A percentile compares a stretch with the other conserved stretches of the same genome.
Conservation (phyloP, 2,329 filamentous ascomycete genomes). For the Trichocomaceae sp. region DNA sequence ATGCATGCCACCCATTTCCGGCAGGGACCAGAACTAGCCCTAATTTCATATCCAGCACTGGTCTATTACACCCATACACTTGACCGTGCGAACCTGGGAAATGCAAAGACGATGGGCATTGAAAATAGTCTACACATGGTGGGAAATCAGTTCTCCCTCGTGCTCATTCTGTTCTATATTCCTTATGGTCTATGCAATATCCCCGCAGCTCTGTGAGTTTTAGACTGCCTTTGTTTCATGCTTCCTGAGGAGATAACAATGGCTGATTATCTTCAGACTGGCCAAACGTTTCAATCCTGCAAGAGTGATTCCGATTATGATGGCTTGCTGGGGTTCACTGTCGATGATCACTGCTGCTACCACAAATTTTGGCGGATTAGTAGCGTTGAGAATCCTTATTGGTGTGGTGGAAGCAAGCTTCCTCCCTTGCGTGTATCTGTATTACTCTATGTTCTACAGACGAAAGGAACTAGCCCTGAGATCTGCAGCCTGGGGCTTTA, state of each 20-base stretch:
- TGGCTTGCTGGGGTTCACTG: slow-evolving; percentile 21
- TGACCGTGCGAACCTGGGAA: slow-evolving; percentile 11
- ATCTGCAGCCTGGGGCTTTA: slow-evolving; percentile 42
- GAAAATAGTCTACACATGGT: slow-evolving; percentile 30
- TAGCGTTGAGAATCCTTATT: slow-evolving; percentile 9
- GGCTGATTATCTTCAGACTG: slow-evolving; percentile 37
- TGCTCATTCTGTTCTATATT: slow-evolving; percentile 46
- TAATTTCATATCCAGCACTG: not conserved
- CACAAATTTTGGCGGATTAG: slow-evolving; percentile 13
- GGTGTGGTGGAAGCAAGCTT: slow-evolving; percentile 18
- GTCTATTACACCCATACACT: slow-evolving; percentile 10
- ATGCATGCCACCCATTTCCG: too few species aligned
- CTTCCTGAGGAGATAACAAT: not conserved
- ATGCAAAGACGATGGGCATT: slow-evolving; percentile 44
- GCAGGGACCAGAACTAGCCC: not conserved
- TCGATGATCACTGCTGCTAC: slow-evolving; percentile 12
- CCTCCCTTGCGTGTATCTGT: slow-evolving; percentile 46
- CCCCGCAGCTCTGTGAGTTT: slow-evolving; percentile 14
- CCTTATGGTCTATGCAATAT: slow-evolving; percentile 40
- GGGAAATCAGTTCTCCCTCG: slow-evolving; percentile 27
- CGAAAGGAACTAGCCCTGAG: slow-evolving; percentile 38
- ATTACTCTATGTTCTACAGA: slow-evolving; percentile 45
- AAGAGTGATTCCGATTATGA: slow-evolving; percentile 10
- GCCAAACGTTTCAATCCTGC: slow-evolving; percentile 12
- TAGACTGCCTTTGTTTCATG: not conserved